Conservation (phyloP, 768 basidiomycete genomes). For the Rickenella mellea region DNA sequence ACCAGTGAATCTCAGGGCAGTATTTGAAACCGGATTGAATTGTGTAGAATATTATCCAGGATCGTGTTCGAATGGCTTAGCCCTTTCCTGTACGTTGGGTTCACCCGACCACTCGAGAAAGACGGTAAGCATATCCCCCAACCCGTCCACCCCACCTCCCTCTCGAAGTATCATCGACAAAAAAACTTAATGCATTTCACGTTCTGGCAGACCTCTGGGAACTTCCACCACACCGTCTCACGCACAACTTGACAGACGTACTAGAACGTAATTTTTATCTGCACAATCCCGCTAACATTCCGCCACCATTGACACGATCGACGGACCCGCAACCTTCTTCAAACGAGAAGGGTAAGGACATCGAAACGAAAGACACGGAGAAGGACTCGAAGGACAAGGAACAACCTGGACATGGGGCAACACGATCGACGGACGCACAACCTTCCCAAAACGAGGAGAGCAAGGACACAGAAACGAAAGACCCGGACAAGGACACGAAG, state of each 20-base stretch:
- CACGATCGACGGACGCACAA: neutral
- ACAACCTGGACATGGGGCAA: too few relatives aligned
- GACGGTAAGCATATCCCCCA: conserved; percentile 33
- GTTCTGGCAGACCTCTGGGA: conserved; percentile 51
- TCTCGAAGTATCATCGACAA: neutral
- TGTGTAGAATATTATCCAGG: conserved; percentile 30
- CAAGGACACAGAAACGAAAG: too few relatives aligned
- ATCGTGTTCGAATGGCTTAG: conserved; percentile 67
- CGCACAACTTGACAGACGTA: conserved; percentile 1
- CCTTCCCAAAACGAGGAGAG: neutral
- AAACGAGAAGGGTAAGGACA: conserved; percentile 2
- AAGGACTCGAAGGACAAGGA: too few relatives aligned
- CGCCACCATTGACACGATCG: conserved; percentile 20
- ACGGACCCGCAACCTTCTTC: neutral
- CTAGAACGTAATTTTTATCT: conserved; percentile 5
- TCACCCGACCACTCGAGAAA: conserved; percentile 67
- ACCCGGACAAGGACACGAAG: neutral
- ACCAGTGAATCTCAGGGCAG: neutral
- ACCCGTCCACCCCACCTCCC: too few relatives aligned
- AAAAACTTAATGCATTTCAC: too few relatives aligned
- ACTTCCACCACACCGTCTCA: conserved; percentile 24
- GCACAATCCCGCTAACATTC: conserved; percentile 39
- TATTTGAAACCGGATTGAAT: conserved; percentile 1
- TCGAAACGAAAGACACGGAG: too few relatives aligned
- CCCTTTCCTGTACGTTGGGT: conserved; percentile 62